phyloP scores from a whole-genome alignment of 768 basidiomycete genomes.

The Tricholoma terreum region DNA sequence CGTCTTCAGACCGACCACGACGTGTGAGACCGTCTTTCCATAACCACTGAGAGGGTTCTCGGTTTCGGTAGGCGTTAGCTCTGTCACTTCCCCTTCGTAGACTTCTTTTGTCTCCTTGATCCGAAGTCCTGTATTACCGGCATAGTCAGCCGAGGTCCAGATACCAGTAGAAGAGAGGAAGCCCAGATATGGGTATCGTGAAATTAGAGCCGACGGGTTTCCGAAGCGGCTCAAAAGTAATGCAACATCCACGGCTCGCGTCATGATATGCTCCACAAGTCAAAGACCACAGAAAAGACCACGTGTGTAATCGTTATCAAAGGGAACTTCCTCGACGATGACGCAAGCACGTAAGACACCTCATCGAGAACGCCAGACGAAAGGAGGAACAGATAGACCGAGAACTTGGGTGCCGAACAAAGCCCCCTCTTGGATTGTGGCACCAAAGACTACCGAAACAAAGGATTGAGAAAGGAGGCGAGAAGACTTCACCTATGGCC shows the following conservation, averaged over 20 bases:
- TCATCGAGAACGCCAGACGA: background rate
- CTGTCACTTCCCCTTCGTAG: constrained; percentile 97
- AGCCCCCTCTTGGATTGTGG: background rate
- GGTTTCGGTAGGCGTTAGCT: constrained; percentile 92
- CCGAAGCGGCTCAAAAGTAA: too few species aligned
- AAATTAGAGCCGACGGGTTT: too few species aligned
- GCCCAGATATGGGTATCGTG: too few species aligned
- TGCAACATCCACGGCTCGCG: too few species aligned
- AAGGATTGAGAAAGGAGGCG: background rate
- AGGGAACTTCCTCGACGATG: background rate
- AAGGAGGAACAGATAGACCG: background rate
- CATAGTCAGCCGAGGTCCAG: constrained; percentile 1
- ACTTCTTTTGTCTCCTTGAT: constrained; percentile 99
- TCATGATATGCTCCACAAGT: background rate
- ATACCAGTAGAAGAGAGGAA: background rate
- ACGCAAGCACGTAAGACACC: background rate
- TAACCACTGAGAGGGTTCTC: constrained; percentile 98
- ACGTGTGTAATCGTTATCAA: background rate
- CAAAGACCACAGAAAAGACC: background rate
- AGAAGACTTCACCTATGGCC: constrained; percentile 75
- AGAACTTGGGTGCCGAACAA: background rate
- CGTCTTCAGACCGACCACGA: constrained; percentile 93
- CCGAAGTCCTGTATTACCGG: constrained; percentile 65
- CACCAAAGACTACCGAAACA: background rate
- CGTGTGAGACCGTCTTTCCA: constrained; percentile 98